Percentiles rank a stretch among this genome's conserved stretches.
Conservation (phyloP, 768 basidiomycete species). For the Suillus cothurnatus region DNA sequence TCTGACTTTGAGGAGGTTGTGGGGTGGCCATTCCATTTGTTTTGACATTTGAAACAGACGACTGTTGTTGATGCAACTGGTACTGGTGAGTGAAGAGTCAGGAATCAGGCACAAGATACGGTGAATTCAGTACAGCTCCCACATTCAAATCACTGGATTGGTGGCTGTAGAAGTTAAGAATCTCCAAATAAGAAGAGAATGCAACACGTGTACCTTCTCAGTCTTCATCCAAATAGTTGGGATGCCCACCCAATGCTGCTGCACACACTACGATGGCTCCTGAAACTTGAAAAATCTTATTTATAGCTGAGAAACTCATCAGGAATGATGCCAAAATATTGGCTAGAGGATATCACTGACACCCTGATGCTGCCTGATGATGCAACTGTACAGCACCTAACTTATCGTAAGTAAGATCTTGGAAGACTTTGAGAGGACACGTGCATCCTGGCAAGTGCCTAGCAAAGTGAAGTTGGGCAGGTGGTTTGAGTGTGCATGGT, state of each 20-base stretch:
- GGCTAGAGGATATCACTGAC: too few species aligned
- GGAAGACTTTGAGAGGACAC: slow-evolving; percentile 27
- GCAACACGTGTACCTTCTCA: background rate
- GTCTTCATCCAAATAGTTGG: slow-evolving; percentile 33
- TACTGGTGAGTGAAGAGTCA: slow-evolving; percentile 14
- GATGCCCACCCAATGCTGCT: slow-evolving; percentile 46
- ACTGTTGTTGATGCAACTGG: slow-evolving; percentile 14
- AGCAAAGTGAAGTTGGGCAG: background rate
- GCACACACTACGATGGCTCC: slow-evolving; percentile 47
- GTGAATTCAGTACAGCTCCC: slow-evolving; percentile 30
- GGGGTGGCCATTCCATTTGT: slow-evolving; percentile 27
- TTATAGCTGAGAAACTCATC: slow-evolving; percentile 43
- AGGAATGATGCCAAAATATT: background rate
- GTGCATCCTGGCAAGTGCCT: slow-evolving; percentile 9
- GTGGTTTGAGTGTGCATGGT: background rate
- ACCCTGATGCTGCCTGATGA: too few species aligned
- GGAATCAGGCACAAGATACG: slow-evolving; percentile 32
- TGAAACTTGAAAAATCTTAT: slow-evolving; percentile 49
- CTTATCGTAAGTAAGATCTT: too few species aligned
- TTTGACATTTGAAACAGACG: slow-evolving; percentile 11
- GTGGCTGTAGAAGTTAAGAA: slow-evolving; percentile 20
- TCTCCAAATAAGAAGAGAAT: background rate
- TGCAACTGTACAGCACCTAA: too few species aligned
- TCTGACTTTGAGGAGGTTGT: slow-evolving; percentile 37
- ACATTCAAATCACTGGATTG: slow-evolving; percentile 72